These are phyloP conservation scores for Albophoma yamanashiensis DNA, from an alignment of 2,329 filamentous ascomycete species.

Conservation along the genomic window DNA sequence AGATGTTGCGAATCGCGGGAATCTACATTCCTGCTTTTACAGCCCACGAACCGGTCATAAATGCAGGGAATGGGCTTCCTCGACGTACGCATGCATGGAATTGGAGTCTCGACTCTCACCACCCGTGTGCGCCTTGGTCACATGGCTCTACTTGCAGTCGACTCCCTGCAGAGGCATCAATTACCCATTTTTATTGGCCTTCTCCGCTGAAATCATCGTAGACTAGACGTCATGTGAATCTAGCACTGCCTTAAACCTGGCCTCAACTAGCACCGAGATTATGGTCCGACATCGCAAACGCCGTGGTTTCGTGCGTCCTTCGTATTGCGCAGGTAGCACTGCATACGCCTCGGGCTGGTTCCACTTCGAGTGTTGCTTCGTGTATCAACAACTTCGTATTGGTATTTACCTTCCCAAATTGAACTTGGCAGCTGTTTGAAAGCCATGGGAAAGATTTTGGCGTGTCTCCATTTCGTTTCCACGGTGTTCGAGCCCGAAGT, in stretches of 20 bases:
- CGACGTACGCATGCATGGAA: background rate
- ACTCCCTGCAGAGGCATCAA: background rate
- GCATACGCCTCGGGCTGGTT: constrained; percentile 1
- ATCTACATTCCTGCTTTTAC: background rate
- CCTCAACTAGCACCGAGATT: background rate
- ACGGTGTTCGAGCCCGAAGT: background rate
- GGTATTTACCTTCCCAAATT: background rate
- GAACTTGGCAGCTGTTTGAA: background rate
- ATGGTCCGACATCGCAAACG: background rate
- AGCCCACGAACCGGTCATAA: background rate
- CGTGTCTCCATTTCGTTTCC: too few species aligned
- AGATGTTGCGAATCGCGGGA: background rate
- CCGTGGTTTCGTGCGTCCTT: background rate
- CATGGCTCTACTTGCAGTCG: background rate
- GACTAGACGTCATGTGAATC: background rate
- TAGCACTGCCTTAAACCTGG: background rate
- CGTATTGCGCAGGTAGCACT: constrained; percentile 4
- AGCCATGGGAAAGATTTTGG: too few species aligned
- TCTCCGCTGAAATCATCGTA: background rate
- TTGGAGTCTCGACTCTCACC: background rate
- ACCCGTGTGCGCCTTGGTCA: background rate
- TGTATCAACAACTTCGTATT: background rate
- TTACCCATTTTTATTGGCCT: too few species aligned
- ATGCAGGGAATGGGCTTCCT: background rate
- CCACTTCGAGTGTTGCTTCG: background rate